Evolutionary conservation across 169 alveolate species (phyloP).

Genomic region (Babesia sp.): DNA sequence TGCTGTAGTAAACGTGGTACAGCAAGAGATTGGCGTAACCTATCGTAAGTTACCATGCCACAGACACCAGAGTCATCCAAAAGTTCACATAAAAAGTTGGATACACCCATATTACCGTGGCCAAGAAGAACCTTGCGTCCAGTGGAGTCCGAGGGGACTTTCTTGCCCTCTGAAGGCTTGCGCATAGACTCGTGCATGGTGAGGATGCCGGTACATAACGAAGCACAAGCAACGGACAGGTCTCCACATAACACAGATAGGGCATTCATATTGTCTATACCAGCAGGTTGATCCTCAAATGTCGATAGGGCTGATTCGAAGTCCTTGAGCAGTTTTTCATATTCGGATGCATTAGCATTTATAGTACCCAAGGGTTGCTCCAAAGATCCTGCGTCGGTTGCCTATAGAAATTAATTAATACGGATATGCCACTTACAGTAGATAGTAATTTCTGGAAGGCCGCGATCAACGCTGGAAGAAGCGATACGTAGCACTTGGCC

Average conservation of each 20-base stretch:
- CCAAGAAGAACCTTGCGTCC: conserved; percentile 41
- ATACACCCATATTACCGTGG: conserved; percentile 46
- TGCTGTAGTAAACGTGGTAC: conserved; percentile 34
- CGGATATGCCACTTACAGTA: background rate
- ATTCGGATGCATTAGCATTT: background rate
- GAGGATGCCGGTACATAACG: conserved; percentile 31
- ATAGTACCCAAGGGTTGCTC: background rate
- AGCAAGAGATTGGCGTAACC: background rate
- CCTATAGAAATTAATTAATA: background rate
- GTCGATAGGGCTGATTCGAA: background rate
- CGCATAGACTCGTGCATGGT: conserved; percentile 8
- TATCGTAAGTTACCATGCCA: conserved; percentile 17
- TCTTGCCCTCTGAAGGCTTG: conserved; percentile 6
- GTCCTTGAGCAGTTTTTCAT: conserved; percentile 1
- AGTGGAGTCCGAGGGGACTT: conserved; percentile 6
- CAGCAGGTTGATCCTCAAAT: background rate
- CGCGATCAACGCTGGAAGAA: conserved; percentile 6
- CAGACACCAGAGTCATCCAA: background rate
- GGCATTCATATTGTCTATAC: conserved; percentile 2
- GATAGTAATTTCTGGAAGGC: background rate
- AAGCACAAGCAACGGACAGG: conserved; percentile 6
- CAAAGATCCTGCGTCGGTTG: background rate
- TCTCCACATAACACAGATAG: conserved; percentile 34
- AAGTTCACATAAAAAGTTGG: conserved; percentile 7
- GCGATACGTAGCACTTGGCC: conserved; percentile 12